Evolutionary conservation across 2,329 filamentous ascomycete species (phyloP).

Genomic region (Dendrostoma leiphaemia): DNA sequence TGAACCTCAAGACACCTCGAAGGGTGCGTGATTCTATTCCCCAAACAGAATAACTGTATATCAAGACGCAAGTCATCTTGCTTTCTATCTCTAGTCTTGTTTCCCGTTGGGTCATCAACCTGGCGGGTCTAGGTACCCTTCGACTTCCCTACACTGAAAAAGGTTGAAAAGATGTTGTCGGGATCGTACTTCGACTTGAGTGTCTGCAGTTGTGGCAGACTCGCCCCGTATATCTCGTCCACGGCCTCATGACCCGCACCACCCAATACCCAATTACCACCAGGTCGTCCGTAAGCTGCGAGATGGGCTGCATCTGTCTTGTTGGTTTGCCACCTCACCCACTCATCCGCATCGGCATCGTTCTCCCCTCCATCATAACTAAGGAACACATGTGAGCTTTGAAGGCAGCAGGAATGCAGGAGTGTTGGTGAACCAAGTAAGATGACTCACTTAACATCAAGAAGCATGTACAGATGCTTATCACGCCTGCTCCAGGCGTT

Average conservation of each 20-base stretch:
- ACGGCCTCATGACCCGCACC: not conserved
- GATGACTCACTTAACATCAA: not conserved
- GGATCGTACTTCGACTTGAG: not conserved
- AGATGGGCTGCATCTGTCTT: not conserved
- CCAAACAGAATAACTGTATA: too few species aligned
- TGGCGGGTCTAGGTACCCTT: too few species aligned
- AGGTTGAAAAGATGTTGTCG: not conserved
- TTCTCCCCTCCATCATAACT: not conserved
- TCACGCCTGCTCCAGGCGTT: slow-evolving; percentile 1
- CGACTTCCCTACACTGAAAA: not conserved
- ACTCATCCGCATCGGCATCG: not conserved
- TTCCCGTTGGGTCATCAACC: too few species aligned
- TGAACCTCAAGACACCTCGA: too few species aligned
- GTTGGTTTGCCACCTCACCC: not conserved
- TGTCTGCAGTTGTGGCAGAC: not conserved
- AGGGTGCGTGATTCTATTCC: too few species aligned
- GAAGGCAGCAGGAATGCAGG: not conserved
- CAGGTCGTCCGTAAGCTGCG: not conserved
- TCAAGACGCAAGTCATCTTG: too few species aligned
- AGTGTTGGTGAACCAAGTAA: not conserved
- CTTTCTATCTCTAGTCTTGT: not conserved
- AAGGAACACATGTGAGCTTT: not conserved
- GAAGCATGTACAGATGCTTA: slow-evolving; percentile 2
- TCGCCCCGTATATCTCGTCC: not conserved
- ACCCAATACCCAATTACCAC: not conserved